Evolutionary conservation across 1,284 basidiomycete species (phyloP), one percentile per base, ranked within the genome.

Genomic region (Irpex sp.): DNA sequence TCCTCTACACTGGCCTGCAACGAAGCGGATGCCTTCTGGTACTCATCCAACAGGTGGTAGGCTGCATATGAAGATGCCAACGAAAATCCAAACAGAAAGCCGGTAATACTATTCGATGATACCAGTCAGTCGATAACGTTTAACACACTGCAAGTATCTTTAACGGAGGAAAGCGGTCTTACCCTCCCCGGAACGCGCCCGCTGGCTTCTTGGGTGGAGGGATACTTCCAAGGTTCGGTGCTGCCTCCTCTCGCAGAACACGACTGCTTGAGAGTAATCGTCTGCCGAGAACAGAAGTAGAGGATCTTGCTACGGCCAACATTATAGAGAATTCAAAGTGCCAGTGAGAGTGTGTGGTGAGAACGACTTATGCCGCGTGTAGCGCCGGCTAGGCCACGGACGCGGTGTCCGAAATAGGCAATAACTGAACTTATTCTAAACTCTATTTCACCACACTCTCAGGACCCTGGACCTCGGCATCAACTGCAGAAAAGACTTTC

Each of bases 1-100:
- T 96, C 93, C 71, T 94, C 89, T 19, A 97, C 91, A 71, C 92
- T 94, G 17, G 90, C 86, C 73, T 96, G 89, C 64, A 97, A 79
- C 34, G 92, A 84, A 31, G 89, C 88, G 4, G 91, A 93, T 6
- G 95, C 94, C 59, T 85, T 80, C 75, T 94, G 93, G 77, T 95
- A 96, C 78, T 97, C 95, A 68, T 96, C 92, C 59, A 96, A 79
- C 31, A 97, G 80, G 73, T 93, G 88, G 74, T 94, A 96, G 57
- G 93, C 90, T 56, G 93, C 93, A 71, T 91, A 87, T 0, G 91
- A 88, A 1, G 93, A 90, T 5, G 91, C 91, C 51, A 94, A 76
- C 4, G 93, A 94, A 79, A 96, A 96, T 0, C 94, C 94, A 70
- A 95, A 86, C 54, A 96, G 77, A 74, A 97, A 97, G 0, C 95